Evolutionary conservation across 2,329 filamentous ascomycete species (phyloP), one percentile per base, ranked within the genome.

Genomic region (Diplodia mutila): DNA sequence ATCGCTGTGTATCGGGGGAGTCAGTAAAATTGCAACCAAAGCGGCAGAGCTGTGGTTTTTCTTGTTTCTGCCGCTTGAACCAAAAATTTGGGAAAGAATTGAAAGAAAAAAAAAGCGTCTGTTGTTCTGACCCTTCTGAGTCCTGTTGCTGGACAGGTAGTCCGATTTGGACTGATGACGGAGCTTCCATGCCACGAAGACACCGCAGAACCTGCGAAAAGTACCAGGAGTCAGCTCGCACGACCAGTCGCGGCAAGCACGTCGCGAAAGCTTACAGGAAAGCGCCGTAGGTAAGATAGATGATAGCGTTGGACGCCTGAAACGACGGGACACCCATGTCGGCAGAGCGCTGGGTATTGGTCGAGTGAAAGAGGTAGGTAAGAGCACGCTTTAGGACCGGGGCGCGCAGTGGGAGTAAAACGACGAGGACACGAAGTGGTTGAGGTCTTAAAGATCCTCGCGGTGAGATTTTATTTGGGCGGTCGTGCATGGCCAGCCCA

Each of bases 261-360:
- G 23, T 12, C 18, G 29, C 14, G 27, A 73, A 87, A 27, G 67
- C 82, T 63, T 51, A 94, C 92, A 95, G 81, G 77, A 95, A 95
- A 61, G 85, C 83, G 70, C 86, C 90, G 81, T 93, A 94, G 61
- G 90, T 92, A 65, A 92, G 81, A 76, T 94, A 94, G 76, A 95
- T 90, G 77, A 94, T 84, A 83, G 91, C 91, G 83, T 94, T 93
- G 37, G 91, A 94, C 76, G 91, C 91, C 85, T 86, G 82, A 67
- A 84, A 87, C 1, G 92, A 94, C 68, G 91, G 91, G 72, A 89
- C 85, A 23, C 90, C 90, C 92, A 94, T 95, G 67, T 49, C 29
- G 46, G 29, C 59, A 51, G 59, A 37, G n/a, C 11, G 14, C n/a
- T 29, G 42, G 46, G 11, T 16, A 14, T 11, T 25, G 21, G 27